Base-by-base conservation (phyloP, 176 grass and related monocot genomes). In the Chrysopogon serrulatus region DNA sequence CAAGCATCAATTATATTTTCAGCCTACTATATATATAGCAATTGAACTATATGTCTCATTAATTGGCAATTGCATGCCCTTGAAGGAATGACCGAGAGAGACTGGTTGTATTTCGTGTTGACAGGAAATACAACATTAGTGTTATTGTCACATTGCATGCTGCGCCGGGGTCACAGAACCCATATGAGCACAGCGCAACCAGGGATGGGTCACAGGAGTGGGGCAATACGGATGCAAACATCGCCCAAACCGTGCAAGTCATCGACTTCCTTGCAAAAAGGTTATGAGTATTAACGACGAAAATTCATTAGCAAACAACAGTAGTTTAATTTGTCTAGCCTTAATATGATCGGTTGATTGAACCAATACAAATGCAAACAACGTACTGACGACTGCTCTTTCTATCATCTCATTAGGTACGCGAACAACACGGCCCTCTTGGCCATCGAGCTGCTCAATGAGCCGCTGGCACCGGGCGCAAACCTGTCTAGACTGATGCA, bases 361-460 rank as follows among this genome's bases (percentile, higher is more conserved):
- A n/a, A n/a, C n/a, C n/a, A n/a, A n/a, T n/a, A n/a, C n/a, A n/a
- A n/a, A n/a, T n/a, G n/a, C n/a, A n/a, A n/a, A n/a, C n/a, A n/a
- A n/a, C n/a, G n/a, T n/a, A n/a, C n/a, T n/a, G 14, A 43, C 41
- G 12, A 43, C 11, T 43, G 10, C 41, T 43, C 41, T 43, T 12
- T 43, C 41, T 43, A 43, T 43, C n/a, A 43, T 43, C 12, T 43
- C 41, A 42, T 43, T 12, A 94, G 94, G 74, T 97, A 97, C 63
- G 84, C 85, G 2, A 3, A 35, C 10, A 78, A 78, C 30, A 37
- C 35, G 0, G 76, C 85, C 24, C 89, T 97, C 26, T 47, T 92
- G 17, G 91, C 94, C 4, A 56, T 97, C 28, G 94, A 97, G 82
- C 57, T 97, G 17, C 47, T 97, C 31, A 97, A 97, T 14, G 94